These are phyloP conservation scores for Lactarius sanguifluus DNA, from an alignment of 768 basidiomycete genomes.

Conservation along the genomic window DNA sequence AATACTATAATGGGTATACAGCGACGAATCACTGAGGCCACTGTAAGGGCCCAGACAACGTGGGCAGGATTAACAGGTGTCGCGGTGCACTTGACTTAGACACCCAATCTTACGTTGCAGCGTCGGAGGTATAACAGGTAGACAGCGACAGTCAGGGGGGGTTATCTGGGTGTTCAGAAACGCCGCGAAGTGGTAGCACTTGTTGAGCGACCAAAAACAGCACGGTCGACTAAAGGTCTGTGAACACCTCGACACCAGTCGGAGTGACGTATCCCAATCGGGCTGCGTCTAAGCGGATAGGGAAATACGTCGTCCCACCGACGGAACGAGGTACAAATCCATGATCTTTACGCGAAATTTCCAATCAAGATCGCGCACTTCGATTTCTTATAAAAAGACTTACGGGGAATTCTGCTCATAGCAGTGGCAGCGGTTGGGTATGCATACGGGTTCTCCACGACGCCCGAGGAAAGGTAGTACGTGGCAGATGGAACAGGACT, in stretches of 20 bases:
- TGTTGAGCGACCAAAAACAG: background rate
- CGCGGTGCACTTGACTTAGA: background rate
- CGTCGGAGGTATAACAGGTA: background rate
- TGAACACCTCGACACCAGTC: conserved; percentile 19
- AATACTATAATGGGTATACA: background rate
- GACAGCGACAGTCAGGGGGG: background rate
- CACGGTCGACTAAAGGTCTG: background rate
- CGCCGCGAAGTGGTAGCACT: background rate
- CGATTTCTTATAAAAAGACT: background rate
- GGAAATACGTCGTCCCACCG: conserved; percentile 26
- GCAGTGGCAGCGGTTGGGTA: background rate
- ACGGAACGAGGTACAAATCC: conserved; percentile 10
- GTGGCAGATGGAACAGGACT: conserved; percentile 5
- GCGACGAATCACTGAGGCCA: background rate
- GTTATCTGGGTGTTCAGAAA: background rate
- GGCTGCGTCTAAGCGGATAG: conserved; percentile 12
- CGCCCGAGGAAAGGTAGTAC: background rate
- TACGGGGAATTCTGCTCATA: conserved; percentile 3
- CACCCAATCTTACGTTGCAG: background rate
- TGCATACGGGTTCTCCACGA: background rate
- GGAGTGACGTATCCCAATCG: conserved; percentile 22
- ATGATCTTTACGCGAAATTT: background rate
- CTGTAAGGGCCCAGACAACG: background rate
- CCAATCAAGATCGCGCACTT: too few species aligned
- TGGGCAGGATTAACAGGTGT: background rate